phyloP scores from a whole-genome alignment of 1,284 basidiomycete genomes.

The Phylloporus sp. region DNA sequence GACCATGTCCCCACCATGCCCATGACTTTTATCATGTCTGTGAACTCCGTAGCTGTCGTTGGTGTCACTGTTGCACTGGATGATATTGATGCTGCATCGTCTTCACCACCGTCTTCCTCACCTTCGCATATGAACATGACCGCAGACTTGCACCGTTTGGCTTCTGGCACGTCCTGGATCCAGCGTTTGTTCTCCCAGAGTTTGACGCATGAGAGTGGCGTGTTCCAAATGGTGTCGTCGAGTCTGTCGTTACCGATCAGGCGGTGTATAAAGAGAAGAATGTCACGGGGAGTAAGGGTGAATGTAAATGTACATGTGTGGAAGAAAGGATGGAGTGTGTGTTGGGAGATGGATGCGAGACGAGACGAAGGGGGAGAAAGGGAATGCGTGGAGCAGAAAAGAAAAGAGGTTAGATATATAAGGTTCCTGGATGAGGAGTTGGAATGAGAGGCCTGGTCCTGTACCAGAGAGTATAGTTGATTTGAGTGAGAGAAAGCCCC shows the following conservation, averaged over 20 bases:
- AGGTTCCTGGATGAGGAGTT: too few relatives aligned
- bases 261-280: slow-evolving; percentile 41
- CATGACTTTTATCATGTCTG: neutral
- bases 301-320: slow-evolving; percentile 12
- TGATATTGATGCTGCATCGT: slow-evolving; percentile 28
- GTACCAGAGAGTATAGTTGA: too few relatives aligned
- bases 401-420: too few relatives aligned
- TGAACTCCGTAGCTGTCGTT: neutral
- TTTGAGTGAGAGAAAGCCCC: too few relatives aligned
- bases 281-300: slow-evolving; percentile 23
- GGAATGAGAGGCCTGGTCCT: too few relatives aligned
- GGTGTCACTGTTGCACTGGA: slow-evolving; percentile 14
- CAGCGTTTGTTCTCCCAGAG: slow-evolving; percentile 80
- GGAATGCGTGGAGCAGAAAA: too few relatives aligned
- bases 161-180: slow-evolving; percentile 21
- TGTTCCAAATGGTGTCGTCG: slow-evolving; percentile 62
- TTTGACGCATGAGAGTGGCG: slow-evolving; percentile 67
- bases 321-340: too few relatives aligned
- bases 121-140: slow-evolving; percentile 6
- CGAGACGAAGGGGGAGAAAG: neutral
- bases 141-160: slow-evolving; percentile 18
- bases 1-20: slow-evolving; percentile 50
- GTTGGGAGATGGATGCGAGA: too few relatives aligned
- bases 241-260: slow-evolving; percentile 67
- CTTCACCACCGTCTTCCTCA: slow-evolving; percentile 11